Base-by-base conservation (phyloP, 1,284 basidiomycete species). In the Leccinum olivaceoglutinosum region DNA sequence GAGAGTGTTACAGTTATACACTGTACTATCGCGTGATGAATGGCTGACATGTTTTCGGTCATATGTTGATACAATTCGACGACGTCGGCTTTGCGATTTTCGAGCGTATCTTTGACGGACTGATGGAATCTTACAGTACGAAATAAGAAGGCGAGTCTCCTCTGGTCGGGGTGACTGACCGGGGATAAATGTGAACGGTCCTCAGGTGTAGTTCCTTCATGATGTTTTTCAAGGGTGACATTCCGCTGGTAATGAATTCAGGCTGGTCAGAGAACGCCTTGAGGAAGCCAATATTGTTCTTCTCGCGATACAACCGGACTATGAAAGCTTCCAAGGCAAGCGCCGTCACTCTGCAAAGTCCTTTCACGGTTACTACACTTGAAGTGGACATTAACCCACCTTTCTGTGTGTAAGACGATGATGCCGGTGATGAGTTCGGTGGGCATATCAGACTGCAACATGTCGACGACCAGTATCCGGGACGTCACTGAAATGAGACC, bases 191-290 rank as follows among this genome's bases (percentile, higher is more conserved):
- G 71, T 93, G 89, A 2, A 96, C 94, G 11, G 83, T 88, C 29
- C 92, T 86, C 62, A 99, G 80, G 68, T 94, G 93, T 4, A 99
- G 83, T 92, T 92, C 18, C 21, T 21, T 21, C 21, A 21, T 21
- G 21, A 21, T 21, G 21, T 21, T 21, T 21, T 21, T 21, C 21
- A 99, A 79, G 0, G 96, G 96, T 1, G 91, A 94, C 71, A 98
- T 78, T 0, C 96, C 96, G 68, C 88, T 92, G 0, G 92, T 94
- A 66, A 99, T 97, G 64, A 90, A 87, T 74, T 99, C 96, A 0
- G 96, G 94, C 69, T 98, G 90, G 74, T 98, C 96, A 0, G 94
- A 94, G 73, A 99, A 98, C 0, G 95, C 97, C 76, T 99, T 98
- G 66, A 98, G 78, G 75, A 98, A 99, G 2, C 96, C 96, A 5